Evolutionary conservation across 2,329 filamentous ascomycete species (phyloP).

Genomic region (Cladosporium sp.): DNA sequence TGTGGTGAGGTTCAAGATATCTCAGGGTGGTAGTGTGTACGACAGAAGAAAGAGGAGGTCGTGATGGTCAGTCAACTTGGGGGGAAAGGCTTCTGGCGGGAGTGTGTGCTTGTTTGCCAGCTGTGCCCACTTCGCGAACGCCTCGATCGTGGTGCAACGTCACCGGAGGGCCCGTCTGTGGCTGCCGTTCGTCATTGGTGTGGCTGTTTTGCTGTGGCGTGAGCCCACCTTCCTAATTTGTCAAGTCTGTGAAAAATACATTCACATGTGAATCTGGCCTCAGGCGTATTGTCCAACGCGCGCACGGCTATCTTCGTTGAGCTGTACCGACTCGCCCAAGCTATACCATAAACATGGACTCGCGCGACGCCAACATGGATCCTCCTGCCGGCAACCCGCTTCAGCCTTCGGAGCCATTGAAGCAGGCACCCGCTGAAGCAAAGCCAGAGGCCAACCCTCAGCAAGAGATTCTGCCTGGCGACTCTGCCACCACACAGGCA

Average conservation of each 20-base stretch:
- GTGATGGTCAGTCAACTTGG: not conserved
- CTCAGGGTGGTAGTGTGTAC: not conserved
- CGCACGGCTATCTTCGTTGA: not conserved
- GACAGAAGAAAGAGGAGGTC: not conserved
- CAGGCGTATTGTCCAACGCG: not conserved
- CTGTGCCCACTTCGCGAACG: not conserved
- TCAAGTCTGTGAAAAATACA: not conserved
- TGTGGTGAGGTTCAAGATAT: not conserved
- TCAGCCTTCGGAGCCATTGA: slow-evolving; percentile 20
- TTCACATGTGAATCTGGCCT: not conserved
- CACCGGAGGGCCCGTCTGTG: too few species aligned
- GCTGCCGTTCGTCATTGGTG: not conserved
- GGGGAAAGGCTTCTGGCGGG: not conserved
- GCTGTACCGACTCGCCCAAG: too few species aligned
- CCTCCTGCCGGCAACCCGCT: slow-evolving; percentile 20
- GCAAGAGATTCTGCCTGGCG: slow-evolving; percentile 29
- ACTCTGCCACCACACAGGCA: slow-evolving; percentile 36
- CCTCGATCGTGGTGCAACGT: not conserved
- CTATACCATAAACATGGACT: not conserved
- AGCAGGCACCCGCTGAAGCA: slow-evolving; percentile 18
- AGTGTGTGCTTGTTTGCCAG: not conserved
- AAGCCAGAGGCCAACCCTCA: slow-evolving; percentile 29
- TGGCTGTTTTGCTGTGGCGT: slow-evolving; percentile 4
- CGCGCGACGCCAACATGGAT: not conserved
- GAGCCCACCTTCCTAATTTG: not conserved